Conservation (phyloP, 345 rosid species). For the Aegle marmelos region DNA sequence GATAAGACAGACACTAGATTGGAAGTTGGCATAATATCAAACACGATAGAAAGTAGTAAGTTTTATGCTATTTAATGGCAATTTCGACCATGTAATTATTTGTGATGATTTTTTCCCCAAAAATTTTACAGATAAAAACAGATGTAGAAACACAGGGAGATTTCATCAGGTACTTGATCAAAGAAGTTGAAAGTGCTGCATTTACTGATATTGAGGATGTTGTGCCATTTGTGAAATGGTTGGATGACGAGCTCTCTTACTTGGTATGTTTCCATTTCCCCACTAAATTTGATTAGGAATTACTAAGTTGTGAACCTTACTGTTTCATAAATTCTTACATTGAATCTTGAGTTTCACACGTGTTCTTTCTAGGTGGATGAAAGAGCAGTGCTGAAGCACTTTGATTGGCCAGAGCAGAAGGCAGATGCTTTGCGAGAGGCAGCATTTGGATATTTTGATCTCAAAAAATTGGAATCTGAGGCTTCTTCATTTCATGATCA, state of each 20-base stretch:
- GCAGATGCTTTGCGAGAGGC: conserved; percentile 91
- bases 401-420: conserved; percentile 92
- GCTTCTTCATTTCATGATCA: conserved; percentile 72
- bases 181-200: conserved; percentile 80
- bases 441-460: conserved; percentile 86
- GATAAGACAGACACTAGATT: conserved; percentile 37
- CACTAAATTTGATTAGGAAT: not conserved
- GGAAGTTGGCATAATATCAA: conserved; percentile 4
- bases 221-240: conserved; percentile 95
- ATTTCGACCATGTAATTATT: not conserved
- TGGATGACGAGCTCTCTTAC: conserved; percentile 90
- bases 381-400: conserved; percentile 88
- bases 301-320: not conserved
- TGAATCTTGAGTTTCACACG: not conserved
- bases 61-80: conserved; percentile 6
- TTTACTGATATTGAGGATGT: conserved; percentile 82
- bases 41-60: not conserved
- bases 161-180: conserved; percentile 81
- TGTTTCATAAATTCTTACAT: not conserved
- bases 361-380: conserved; percentile 61
- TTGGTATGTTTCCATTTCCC: conserved; percentile 37
- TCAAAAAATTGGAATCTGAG: conserved; percentile 77
- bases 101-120: not conserved
- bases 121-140: conserved; percentile 67
- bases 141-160: conserved; percentile 97